Evolutionary conservation across 768 basidiomycete species (phyloP).

Genomic region (Hirschioporus abietinus): DNA sequence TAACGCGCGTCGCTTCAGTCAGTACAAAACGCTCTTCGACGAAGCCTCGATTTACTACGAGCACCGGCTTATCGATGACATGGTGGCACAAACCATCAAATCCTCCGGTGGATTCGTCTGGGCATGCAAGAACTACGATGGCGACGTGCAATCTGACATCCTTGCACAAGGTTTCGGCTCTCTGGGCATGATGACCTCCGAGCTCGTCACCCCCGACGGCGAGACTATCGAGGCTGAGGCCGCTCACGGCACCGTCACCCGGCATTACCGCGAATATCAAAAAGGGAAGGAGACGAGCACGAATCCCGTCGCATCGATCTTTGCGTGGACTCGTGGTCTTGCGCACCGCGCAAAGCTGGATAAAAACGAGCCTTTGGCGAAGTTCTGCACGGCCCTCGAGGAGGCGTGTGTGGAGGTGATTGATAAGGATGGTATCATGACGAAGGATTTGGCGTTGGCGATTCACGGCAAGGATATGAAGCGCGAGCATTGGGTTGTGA

Average conservation of each 20-base stretch:
- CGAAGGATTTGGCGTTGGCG: constrained; percentile 92
- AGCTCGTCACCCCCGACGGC: constrained; percentile 93
- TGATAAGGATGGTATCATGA: constrained; percentile 88
- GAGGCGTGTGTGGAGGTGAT: constrained; percentile 87
- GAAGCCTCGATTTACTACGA: constrained; percentile 80
- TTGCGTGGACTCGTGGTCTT: constrained; percentile 96
- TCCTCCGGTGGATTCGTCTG: constrained; percentile 87
- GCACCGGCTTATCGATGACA: constrained; percentile 95
- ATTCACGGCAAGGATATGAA: constrained; percentile 90
- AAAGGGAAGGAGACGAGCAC: constrained; percentile 98
- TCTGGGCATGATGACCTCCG: constrained; percentile 97
- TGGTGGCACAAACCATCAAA: constrained; percentile 98
- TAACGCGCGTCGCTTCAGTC: constrained; percentile 24
- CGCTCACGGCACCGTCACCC: constrained; percentile 93
- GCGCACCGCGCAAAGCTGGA: constrained; percentile 92
- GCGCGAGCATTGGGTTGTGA: constrained; percentile 96
- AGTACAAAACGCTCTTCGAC: constrained; percentile 71
- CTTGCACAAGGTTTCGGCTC: constrained; percentile 97
- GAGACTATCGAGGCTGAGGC: constrained; percentile 92
- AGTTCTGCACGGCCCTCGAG: constrained; percentile 80
- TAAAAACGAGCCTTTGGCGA: constrained; percentile 62
- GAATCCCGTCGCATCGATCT: constrained; percentile 98
- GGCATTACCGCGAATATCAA: constrained; percentile 96
- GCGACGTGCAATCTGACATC: constrained; percentile 82
- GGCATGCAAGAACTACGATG: constrained; percentile 66